These are phyloP conservation scores for Pichiaceae sp. DNA, from an alignment of 1,139 yeast species.

Conservation along the genomic window DNA sequence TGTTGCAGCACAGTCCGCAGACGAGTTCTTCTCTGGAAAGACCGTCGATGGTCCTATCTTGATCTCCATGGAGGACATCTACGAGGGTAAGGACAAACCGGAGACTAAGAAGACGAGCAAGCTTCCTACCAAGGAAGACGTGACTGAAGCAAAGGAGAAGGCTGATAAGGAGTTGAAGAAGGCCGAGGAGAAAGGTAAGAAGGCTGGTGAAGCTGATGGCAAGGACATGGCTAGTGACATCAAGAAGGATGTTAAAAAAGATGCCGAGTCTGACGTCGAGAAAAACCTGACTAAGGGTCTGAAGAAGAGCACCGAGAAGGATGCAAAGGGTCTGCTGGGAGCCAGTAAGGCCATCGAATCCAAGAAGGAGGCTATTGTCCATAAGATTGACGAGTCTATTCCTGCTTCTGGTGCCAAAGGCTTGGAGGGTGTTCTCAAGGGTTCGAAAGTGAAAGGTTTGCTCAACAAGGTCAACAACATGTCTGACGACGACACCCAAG, in stretches of 20 bases:
- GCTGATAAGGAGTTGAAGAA: slow-evolving; percentile 5
- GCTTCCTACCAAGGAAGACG: slow-evolving; percentile 6
- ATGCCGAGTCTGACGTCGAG: not conserved
- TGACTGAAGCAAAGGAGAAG: slow-evolving; percentile 12
- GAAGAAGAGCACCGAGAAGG: slow-evolving; percentile 34
- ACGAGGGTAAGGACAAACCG: slow-evolving; percentile 43
- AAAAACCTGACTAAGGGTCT: slow-evolving; percentile 4
- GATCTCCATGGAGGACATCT: slow-evolving; percentile 66
- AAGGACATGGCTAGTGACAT: not conserved
- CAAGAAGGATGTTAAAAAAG: not conserved
- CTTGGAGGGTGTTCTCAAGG: slow-evolving; percentile 40
- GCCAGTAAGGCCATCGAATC: not conserved
- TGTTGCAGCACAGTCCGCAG: slow-evolving; percentile 69
- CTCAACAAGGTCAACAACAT: slow-evolving; percentile 33
- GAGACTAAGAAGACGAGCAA: not conserved
- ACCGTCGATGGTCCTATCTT: slow-evolving; percentile 75
- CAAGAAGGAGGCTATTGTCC: not conserved
- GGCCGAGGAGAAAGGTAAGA: slow-evolving; percentile 1
- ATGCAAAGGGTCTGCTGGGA: not conserved
- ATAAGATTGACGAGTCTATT: not conserved
- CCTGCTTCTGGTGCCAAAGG: slow-evolving; percentile 22
- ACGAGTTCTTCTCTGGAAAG: slow-evolving; percentile 75
- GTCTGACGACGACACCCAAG: slow-evolving; percentile 28
- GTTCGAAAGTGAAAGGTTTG: slow-evolving; percentile 39
- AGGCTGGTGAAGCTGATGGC: not conserved